Evolutionary conservation across 192 early-diverging fungal species (phyloP).

Genomic region (Entomortierella chlamydospora): DNA sequence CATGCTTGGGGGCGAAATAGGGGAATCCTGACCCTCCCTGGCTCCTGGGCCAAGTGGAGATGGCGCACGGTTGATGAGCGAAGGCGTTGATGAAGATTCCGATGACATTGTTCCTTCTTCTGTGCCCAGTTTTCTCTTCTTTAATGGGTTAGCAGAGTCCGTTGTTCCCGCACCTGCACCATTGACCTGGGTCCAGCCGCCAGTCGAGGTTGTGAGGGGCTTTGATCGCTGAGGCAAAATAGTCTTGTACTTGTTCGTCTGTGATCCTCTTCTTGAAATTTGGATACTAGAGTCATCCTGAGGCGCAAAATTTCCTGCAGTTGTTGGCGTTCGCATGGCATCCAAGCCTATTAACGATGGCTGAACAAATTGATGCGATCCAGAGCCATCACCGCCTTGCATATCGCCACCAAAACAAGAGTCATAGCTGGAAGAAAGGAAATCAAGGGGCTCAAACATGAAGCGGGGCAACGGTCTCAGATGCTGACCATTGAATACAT

Average conservation of each 20-base stretch:
- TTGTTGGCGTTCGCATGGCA: not conserved
- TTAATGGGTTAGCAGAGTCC: not conserved
- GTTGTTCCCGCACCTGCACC: not conserved
- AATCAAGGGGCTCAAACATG: conserved; percentile 44
- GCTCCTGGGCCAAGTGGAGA: conserved; percentile 6
- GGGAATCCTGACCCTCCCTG: not conserved
- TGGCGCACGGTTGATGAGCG: not conserved
- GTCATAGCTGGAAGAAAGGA: conserved; percentile 18
- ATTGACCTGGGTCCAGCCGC: not conserved
- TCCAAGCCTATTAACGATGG: not conserved
- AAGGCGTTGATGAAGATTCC: not conserved
- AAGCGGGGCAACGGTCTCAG: conserved; percentile 30
- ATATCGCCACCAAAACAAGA: conserved; percentile 11
- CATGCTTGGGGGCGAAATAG: conserved; percentile 11
- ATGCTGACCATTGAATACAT: conserved; percentile 50
- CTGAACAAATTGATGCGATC: conserved; percentile 16
- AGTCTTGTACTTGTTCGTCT: conserved; percentile 2
- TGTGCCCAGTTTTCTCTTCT: conserved; percentile 17
- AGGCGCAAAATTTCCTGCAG: not conserved
- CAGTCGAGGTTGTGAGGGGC: not conserved
- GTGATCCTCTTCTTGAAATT: not conserved
- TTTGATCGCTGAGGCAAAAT: conserved; percentile 20
- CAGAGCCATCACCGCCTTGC: not conserved
- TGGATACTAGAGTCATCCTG: not conserved
- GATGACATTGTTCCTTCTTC: not conserved